These are phyloP conservation scores for Ascochyta pisi DNA, from an alignment of 2,329 filamentous ascomycete genomes.

Conservation along the genomic window DNA sequence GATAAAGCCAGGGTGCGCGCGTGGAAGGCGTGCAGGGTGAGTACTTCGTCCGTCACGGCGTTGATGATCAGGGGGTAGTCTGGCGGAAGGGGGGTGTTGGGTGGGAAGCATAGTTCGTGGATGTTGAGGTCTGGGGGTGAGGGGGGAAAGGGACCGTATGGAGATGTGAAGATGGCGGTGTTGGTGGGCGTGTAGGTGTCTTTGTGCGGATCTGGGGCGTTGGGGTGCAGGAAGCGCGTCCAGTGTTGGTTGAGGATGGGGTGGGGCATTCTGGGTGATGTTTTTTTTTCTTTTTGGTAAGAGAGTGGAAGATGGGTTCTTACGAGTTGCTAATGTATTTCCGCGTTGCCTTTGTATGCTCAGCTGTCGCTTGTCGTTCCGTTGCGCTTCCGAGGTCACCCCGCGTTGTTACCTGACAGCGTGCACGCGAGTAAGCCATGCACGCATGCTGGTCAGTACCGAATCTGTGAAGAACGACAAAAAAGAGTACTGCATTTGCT, in stretches of 20 bases:
- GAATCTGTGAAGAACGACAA: no score
- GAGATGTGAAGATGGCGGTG: constrained; percentile 29
- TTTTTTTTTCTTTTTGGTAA: no score
- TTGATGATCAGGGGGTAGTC: constrained; percentile 44
- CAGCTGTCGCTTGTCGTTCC: background rate
- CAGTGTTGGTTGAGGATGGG: constrained; percentile 36
- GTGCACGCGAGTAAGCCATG: constrained; percentile 8
- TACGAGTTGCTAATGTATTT: no score
- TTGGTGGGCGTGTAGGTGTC: background rate
- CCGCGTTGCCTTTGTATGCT: background rate
- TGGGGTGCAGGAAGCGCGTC: constrained; percentile 34
- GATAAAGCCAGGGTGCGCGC: constrained; percentile 34
- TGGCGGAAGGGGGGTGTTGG: constrained; percentile 30
- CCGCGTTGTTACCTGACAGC: constrained; percentile 8
- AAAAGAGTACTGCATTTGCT: no score
- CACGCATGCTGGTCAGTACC: background rate
- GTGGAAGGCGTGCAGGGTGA: constrained; percentile 41
- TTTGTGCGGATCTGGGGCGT: constrained; percentile 31
- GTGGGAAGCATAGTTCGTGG: constrained; percentile 41
- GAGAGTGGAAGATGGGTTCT: no score
- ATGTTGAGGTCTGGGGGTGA: constrained; percentile 38
- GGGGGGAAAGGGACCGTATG: constrained; percentile 38
- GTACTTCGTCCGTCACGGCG: constrained; percentile 30
- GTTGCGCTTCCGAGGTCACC: constrained; percentile 10
- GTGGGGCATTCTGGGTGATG: constrained; percentile 22